These are phyloP conservation scores for Geotrichum restrictum DNA, from an alignment of 1,139 yeast species.

Conservation along the genomic window DNA sequence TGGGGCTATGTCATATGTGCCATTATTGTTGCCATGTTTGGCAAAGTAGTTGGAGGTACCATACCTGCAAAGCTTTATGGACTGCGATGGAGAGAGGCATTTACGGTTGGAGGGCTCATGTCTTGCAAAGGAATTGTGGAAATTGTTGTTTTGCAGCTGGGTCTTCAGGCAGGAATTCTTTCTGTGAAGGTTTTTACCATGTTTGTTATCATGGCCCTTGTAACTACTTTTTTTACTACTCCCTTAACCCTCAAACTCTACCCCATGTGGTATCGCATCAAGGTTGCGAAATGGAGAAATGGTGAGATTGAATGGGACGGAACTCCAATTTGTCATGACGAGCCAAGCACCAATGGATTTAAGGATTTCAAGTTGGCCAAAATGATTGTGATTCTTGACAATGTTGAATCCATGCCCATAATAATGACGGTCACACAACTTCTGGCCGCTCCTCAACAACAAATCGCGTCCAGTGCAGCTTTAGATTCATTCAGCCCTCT, in stretches of 20 bases:
- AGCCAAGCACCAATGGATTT: slow-evolving; percentile 13
- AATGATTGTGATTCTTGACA: slow-evolving; percentile 24
- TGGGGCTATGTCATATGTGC: slow-evolving; percentile 75
- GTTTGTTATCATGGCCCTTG: slow-evolving; percentile 77
- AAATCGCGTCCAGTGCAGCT: slow-evolving; percentile 26
- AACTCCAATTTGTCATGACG: slow-evolving; percentile 23
- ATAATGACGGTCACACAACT: slow-evolving; percentile 39
- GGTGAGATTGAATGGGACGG: slow-evolving; percentile 48
- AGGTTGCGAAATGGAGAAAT: slow-evolving; percentile 43
- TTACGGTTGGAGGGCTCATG: slow-evolving; percentile 77
- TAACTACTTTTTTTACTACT: slow-evolving; percentile 70
- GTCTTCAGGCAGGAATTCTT: slow-evolving; percentile 65
- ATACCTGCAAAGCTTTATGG: slow-evolving; percentile 60
- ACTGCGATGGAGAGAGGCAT: slow-evolving; percentile 64
- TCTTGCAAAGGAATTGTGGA: slow-evolving; percentile 78
- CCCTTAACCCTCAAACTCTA: slow-evolving; percentile 59
- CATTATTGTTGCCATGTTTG: slow-evolving; percentile 59
- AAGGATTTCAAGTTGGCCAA: slow-evolving; percentile 22
- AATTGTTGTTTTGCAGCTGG: slow-evolving; percentile 68
- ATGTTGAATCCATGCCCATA: slow-evolving; percentile 31
- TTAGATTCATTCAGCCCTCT: slow-evolving; percentile 36
- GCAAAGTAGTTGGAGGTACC: slow-evolving; percentile 64
- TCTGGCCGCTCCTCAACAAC: slow-evolving; percentile 31
- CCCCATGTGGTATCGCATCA: slow-evolving; percentile 57
- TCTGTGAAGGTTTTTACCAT: slow-evolving; percentile 63